phyloP scores from a whole-genome alignment of 345 rosid genomes.

The Camelina laxa region DNA sequence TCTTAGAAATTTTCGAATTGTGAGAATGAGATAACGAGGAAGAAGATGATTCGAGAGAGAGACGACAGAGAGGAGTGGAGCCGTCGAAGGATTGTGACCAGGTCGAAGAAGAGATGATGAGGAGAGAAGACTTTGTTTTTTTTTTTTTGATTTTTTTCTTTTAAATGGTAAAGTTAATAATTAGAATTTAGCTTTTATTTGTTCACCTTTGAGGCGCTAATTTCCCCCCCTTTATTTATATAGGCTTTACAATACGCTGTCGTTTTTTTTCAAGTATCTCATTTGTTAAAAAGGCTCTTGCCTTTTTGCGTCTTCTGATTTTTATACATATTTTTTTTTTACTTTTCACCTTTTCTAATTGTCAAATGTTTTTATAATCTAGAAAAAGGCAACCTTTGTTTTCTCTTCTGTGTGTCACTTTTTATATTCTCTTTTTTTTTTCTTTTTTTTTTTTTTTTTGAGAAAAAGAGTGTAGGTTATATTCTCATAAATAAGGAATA shows the following conservation, averaged over 20 bases:
- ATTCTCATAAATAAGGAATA: no score
- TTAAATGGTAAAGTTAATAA: background rate
- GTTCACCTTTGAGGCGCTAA: slow-evolving; percentile 41
- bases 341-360: slow-evolving; percentile 23
- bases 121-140: slow-evolving; percentile 5
- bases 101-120: background rate
- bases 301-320: slow-evolving; percentile 3
- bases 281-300: background rate
- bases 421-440: no score
- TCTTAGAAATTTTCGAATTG: background rate
- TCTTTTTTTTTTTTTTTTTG: no score
- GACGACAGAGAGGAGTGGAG: slow-evolving; percentile 26
- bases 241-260: background rate
- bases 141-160: background rate
- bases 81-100: slow-evolving; percentile 36
- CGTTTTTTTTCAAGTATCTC: background rate
- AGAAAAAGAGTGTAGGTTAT: no score
- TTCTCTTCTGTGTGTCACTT: background rate
- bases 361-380: background rate
- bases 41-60: slow-evolving; percentile 9
- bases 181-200: background rate
- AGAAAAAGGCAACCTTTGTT: slow-evolving; percentile 19
- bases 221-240: slow-evolving; percentile 17
- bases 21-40: background rate
- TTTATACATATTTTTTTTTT: background rate